Evolutionary conservation across 2,329 filamentous ascomycete species (phyloP).

Genomic region (Westerdykella aurantiaca): DNA sequence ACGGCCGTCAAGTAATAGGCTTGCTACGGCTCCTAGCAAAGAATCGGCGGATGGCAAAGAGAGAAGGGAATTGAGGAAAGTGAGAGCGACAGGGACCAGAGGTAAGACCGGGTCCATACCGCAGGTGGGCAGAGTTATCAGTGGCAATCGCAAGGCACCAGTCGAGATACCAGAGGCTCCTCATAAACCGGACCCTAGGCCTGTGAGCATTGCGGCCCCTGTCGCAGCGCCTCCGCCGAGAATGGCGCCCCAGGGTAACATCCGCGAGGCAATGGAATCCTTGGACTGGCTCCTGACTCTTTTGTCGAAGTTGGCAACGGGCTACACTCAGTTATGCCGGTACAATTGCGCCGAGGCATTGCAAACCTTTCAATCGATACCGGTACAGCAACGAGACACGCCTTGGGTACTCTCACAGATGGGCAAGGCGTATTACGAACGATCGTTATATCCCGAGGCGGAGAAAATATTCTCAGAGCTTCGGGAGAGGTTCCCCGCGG

Average conservation of each 20-base stretch:
- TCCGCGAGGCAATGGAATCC: conserved; percentile 60
- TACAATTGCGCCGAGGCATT: conserved; percentile 77
- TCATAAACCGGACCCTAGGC: conserved; percentile 51
- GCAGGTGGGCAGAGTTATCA: conserved; percentile 79
- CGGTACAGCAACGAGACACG: conserved; percentile 73
- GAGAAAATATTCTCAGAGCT: conserved; percentile 81
- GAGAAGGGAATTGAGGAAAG: conserved; percentile 74
- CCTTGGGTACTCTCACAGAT: conserved; percentile 91
- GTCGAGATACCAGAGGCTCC: conserved; percentile 66
- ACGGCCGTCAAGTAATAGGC: conserved; percentile 58
- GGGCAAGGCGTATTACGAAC: conserved; percentile 86
- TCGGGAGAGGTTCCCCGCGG: conserved; percentile 71
- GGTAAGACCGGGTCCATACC: conserved; percentile 58
- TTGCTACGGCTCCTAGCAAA: conserved; percentile 51
- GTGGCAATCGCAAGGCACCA: conserved; percentile 74
- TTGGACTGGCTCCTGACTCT: conserved; percentile 72
- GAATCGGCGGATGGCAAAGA: conserved; percentile 51
- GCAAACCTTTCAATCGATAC: conserved; percentile 64
- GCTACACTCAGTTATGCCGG: conserved; percentile 70
- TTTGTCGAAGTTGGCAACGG: conserved; percentile 73
- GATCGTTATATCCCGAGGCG: conserved; percentile 76
- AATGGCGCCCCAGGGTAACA: too few species aligned
- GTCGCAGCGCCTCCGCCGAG: conserved; percentile 10
- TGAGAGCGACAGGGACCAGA: conserved; percentile 67
- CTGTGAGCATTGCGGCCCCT: conserved; percentile 29